Percentiles rank a stretch among this genome's conserved stretches.
These are phyloP conservation scores for Claviceps arundinis DNA, from an alignment of 2,329 filamentous ascomycete species.

Conservation along the genomic window DNA sequence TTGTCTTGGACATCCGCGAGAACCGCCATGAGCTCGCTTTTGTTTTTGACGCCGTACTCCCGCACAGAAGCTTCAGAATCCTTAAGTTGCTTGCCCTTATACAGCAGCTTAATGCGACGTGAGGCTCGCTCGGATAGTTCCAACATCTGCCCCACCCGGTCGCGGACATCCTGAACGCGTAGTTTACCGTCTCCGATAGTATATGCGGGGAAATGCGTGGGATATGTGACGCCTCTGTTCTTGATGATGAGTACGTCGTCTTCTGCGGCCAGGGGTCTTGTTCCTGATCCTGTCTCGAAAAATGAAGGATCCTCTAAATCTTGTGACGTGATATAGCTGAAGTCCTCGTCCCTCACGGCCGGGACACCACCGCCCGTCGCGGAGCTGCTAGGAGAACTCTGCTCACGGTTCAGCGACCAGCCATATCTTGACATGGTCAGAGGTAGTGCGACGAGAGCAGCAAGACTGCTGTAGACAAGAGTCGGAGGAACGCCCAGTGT, in stretches of 20 bases:
- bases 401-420: slow-evolving; percentile 32
- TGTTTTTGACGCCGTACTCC: slow-evolving; percentile 49
- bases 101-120: slow-evolving; percentile 51
- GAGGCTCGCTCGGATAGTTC: slow-evolving; percentile 41
- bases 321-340: slow-evolving; percentile 70
- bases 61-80: slow-evolving; percentile 44
- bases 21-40: slow-evolving; percentile 42
- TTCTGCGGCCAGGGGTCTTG: slow-evolving; percentile 25
- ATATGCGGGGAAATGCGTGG: slow-evolving; percentile 61
- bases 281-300: not conserved
- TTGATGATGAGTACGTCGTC: slow-evolving; percentile 62
- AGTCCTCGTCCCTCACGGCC: slow-evolving; percentile 62
- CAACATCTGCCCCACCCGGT: slow-evolving; percentile 55
- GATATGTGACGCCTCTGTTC: slow-evolving; percentile 51
- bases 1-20: slow-evolving; percentile 25
- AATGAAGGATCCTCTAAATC: slow-evolving; percentile 41
- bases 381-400: slow-evolving; percentile 39
- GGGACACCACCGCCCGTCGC: slow-evolving; percentile 35
- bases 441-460: slow-evolving; percentile 34
- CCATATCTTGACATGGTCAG: slow-evolving; percentile 43
- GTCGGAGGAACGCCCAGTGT: slow-evolving; percentile 36
- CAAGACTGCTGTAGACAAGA: slow-evolving; percentile 37
- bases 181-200: slow-evolving; percentile 64
- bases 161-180: slow-evolving; percentile 49
- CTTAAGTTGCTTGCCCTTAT: slow-evolving; percentile 60